Percentiles rank a stretch among this genome's conserved stretches.
Evolutionary conservation across 1,284 basidiomycete species (phyloP).

Genomic region (Paramarasmius palmivorus): DNA sequence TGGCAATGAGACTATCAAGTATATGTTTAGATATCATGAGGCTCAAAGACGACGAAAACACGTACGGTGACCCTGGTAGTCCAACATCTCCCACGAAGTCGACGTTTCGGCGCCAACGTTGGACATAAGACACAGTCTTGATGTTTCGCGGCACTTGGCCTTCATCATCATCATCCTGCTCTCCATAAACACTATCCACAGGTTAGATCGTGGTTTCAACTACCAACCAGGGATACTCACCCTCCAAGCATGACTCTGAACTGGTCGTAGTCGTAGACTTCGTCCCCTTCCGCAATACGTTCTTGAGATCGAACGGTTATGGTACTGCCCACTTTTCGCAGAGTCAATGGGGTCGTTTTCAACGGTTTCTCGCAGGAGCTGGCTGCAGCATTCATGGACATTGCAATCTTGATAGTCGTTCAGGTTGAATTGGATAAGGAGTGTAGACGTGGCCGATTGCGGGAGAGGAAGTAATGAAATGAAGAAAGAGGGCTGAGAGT

Average conservation of each 20-base stretch:
- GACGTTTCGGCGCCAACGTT: slow-evolving; percentile 9
- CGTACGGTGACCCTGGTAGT: slow-evolving; percentile 13
- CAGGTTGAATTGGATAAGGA: too few relatives aligned
- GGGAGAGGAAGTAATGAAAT: too few relatives aligned
- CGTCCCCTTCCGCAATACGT: too few relatives aligned
- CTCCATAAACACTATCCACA: neutral
- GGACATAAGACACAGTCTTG: slow-evolving; percentile 9
- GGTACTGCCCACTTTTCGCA: too few relatives aligned
- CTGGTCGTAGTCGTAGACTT: neutral
- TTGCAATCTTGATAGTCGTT: too few relatives aligned
- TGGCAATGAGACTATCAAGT: slow-evolving; percentile 1
- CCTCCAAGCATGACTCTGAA: neutral
- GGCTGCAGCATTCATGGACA: too few relatives aligned
- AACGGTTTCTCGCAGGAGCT: too few relatives aligned
- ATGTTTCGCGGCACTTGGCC: neutral
- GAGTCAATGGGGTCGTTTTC: too few relatives aligned
- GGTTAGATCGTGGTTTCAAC: neutral
- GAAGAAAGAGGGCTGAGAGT: too few relatives aligned
- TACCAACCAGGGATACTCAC: neutral
- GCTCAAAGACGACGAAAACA: neutral
- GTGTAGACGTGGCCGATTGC: too few relatives aligned
- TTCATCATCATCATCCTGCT: neutral
- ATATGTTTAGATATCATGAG: neutral
- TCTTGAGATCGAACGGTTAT: too few relatives aligned
- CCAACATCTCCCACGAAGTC: slow-evolving; percentile 7